Evolutionary conservation across 306 rosid genomes (phyloP).

Genomic region (Casuarina glauca): DNA sequence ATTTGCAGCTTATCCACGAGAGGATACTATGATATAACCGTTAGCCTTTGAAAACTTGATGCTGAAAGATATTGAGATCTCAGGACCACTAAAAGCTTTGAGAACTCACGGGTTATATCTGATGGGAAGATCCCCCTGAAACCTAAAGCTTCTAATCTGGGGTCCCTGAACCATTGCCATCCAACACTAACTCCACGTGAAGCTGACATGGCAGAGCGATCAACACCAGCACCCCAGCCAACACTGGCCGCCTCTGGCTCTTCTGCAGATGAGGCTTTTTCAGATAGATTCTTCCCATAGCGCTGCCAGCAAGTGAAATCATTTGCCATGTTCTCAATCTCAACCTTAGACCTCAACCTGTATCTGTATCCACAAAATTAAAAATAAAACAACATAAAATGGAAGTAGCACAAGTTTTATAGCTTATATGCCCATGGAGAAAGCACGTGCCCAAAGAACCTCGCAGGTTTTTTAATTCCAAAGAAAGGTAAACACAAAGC

Average conservation of each 20-base stretch:
- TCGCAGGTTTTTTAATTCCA: neutral
- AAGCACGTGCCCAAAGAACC: neutral
- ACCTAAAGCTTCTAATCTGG: slow-evolving; percentile 80
- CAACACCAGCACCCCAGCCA: slow-evolving; percentile 85
- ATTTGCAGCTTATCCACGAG: neutral
- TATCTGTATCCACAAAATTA: slow-evolving; percentile 44
- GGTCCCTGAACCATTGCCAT: slow-evolving; percentile 93
- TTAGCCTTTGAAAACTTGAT: neutral
- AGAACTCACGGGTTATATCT: slow-evolving; percentile 60
- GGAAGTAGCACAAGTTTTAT: neutral
- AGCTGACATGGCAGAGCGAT: slow-evolving; percentile 54
- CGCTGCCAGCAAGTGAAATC: slow-evolving; percentile 90
- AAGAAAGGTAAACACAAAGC: neutral
- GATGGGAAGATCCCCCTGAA: slow-evolving; percentile 91
- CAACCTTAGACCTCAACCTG: slow-evolving; percentile 94
- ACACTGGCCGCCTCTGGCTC: slow-evolving; percentile 84
- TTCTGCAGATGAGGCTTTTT: slow-evolving; percentile 42
- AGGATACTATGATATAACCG: neutral
- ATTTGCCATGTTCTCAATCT: slow-evolving; percentile 68
- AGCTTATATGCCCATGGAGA: neutral
- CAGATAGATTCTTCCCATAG: slow-evolving; percentile 52
- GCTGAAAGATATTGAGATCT: slow-evolving; percentile 25
- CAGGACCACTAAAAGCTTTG: slow-evolving; percentile 23
- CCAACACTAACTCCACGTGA: slow-evolving; percentile 57
- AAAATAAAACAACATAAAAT: neutral